Evolutionary conservation across 1,284 basidiomycete genomes (phyloP), one percentile per base, ranked within the genome.

Genomic region (Erythrobasidium hasegawianum): DNA sequence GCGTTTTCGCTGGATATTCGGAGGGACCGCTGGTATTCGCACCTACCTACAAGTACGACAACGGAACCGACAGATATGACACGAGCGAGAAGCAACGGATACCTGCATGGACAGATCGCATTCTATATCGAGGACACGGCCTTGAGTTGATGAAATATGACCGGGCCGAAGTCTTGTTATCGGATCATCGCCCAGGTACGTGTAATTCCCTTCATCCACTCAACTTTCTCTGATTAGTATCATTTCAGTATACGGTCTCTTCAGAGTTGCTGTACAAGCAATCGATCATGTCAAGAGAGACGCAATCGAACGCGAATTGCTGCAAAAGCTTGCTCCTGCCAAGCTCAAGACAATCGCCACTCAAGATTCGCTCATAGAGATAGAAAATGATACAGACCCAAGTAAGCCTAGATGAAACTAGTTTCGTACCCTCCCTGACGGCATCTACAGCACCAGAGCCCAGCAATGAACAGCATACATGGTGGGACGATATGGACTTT

Each of bases 21-120:
- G 96, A 99, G 78, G 94, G 90, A 0, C 87, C 88, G 0, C 78
- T 98, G 43, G 76, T 87, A 2, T 99, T 99, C 80, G 81, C 84
- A 14, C 92, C 93, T 1, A 96, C 92, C 0, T 81, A 81, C 74
- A 81, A 81, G 71, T 81, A 77, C 26, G 72, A 66, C 33, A 52
- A 81, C 52, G 79, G 80, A 3, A 79, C 90, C 8, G 87, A 95
- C 71, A 81, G 81, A 54, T 99, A 97, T 77, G 96, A 99, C 76
- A 88, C 91, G 2, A 90, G 90, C 70, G 96, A 98, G 77, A 99
- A 98, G 80, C 85, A 88, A 82, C 85, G 96, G 7, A 88, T 97
- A 75, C 96, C 96, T 1, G 91, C 95, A 8, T 98, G 95, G 94
- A 98, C 93, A 73, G 93, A 97, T 79, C 88, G 93, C n/a, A 85